Evolutionary conservation across 2,329 filamentous ascomycete genomes (phyloP), one percentile per base, ranked within the genome.

Genomic region (Paecilomyces variotii): DNA sequence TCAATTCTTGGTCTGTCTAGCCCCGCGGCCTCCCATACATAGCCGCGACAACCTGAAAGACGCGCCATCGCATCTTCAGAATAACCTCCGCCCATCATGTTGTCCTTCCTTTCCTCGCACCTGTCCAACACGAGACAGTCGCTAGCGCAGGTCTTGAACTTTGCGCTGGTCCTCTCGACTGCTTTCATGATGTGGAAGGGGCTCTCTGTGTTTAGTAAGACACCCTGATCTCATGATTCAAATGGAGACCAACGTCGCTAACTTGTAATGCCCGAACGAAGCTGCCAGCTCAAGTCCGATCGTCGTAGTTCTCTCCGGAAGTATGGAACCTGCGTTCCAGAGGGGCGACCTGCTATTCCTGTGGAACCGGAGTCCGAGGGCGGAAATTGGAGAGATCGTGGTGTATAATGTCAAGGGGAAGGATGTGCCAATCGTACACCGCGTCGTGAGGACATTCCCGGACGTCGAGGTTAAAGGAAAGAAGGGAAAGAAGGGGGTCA

Each of bases 171-270:
- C 62, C 84, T 96, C 55, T 91, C 88, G 9, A 94, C 90, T 1
- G 91, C 92, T 0, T 96, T 96, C 72, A 96, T 96, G 91, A 86
- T 96, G 78, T 91, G 88, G 91, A 96, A 96, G 76, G 90, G 89
- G 9, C 85, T 97, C 60, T 92, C 88, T 7, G 84, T 96, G 39
- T n/a, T 45, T 6, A 45, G 39, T 45, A 45, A 19, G n/a, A 45
- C 19, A n/a, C n/a, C 12, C 39, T 19, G n/a, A 19, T 19, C 5
- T 45, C 19, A 24, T 19, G 7, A 19, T 45, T n/a, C 14, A 3
- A 19, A 45, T 9, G 14, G 12, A 45, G n/a, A 9, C n/a, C 6
- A 14, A 24, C n/a, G 7, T n/a, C 14, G 39, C 39, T 45, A 45
- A 45, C 39, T n/a, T 6, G 19, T 45, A 19, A 24, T 19, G n/a